phyloP scores from a whole-genome alignment of 2,329 filamentous ascomycete species.

The Phymatotrichopsis omnivora region DNA sequence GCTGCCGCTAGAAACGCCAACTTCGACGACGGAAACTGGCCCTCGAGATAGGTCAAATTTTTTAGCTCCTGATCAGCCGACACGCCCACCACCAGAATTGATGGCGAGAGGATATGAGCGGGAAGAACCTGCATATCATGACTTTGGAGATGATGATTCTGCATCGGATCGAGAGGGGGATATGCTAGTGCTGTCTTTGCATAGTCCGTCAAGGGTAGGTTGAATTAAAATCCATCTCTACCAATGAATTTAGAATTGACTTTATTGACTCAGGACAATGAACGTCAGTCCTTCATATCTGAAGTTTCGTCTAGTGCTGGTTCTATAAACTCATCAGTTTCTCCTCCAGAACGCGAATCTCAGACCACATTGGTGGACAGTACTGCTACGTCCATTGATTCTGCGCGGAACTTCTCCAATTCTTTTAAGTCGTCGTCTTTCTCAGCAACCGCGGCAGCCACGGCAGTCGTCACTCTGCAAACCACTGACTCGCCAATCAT shows the following conservation, averaged over 20 bases:
- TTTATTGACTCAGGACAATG: conserved; percentile 11
- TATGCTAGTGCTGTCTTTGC: conserved; percentile 29
- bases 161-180: conserved; percentile 39
- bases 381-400: conserved; percentile 9
- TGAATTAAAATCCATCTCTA: conserved; percentile 1
- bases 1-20: conserved; percentile 81
- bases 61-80: conserved; percentile 78
- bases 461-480: conserved; percentile 9
- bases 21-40: conserved; percentile 67
- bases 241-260: too few relatives aligned
- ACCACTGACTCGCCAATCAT: conserved; percentile 8
- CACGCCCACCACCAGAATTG: conserved; percentile 79
- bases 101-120: conserved; percentile 71
- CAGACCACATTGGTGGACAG: conserved; percentile 20
- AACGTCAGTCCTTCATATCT: conserved; percentile 15
- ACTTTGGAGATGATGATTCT: conserved; percentile 66
- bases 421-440: conserved; percentile 19
- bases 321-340: conserved; percentile 11
- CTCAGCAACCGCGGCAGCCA: conserved; percentile 18
- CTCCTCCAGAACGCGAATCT: conserved; percentile 22
- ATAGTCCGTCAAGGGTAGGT: conserved; percentile 26
- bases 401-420: conserved; percentile 10
- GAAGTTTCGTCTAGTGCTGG: neutral
- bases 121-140: conserved; percentile 44
- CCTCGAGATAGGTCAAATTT: conserved; percentile 83